Conservation (phyloP, 2,329 filamentous ascomycete species). For the Aspergillus viridinutans region DNA sequence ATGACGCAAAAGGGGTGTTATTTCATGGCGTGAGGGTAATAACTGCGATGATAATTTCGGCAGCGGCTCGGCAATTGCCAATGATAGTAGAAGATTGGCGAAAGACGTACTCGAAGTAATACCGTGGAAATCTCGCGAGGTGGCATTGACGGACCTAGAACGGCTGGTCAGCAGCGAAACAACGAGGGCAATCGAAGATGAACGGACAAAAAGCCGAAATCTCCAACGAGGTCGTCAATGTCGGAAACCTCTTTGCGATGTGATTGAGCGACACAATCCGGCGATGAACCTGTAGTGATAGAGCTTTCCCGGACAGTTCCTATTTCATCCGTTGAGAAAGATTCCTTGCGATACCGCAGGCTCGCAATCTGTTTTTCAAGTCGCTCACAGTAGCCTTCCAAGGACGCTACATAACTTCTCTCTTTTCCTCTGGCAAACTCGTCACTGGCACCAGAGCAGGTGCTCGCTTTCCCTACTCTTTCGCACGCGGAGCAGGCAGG, state of each 20-base stretch:
- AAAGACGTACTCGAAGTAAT: constrained; percentile 88
- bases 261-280: constrained; percentile 30
- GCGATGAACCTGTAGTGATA: constrained; percentile 31
- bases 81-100: constrained; percentile 79
- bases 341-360: constrained; percentile 30
- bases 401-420: constrained; percentile 88
- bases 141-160: constrained; percentile 81
- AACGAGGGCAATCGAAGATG: not conserved
- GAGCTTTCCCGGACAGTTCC: constrained; percentile 31
- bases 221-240: constrained; percentile 86
- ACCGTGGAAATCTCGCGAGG: constrained; percentile 87
- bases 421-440: constrained; percentile 96
- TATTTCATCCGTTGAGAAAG: constrained; percentile 21
- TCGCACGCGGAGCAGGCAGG: constrained; percentile 95
- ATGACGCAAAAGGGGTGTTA: constrained; percentile 68
- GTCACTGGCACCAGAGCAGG: constrained; percentile 92
- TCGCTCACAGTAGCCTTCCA: constrained; percentile 88
- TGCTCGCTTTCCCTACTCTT: constrained; percentile 76
- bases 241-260: constrained; percentile 69
- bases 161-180: constrained; percentile 12
- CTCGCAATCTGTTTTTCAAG: constrained; percentile 69
- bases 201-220: constrained; percentile 82
- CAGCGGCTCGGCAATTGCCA: constrained; percentile 68
- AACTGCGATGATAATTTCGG: constrained; percentile 56
- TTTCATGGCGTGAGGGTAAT: constrained; percentile 68